Evolutionary conservation across 257 asterid genomes (phyloP).

Genomic region (Primulina tabacum): DNA sequence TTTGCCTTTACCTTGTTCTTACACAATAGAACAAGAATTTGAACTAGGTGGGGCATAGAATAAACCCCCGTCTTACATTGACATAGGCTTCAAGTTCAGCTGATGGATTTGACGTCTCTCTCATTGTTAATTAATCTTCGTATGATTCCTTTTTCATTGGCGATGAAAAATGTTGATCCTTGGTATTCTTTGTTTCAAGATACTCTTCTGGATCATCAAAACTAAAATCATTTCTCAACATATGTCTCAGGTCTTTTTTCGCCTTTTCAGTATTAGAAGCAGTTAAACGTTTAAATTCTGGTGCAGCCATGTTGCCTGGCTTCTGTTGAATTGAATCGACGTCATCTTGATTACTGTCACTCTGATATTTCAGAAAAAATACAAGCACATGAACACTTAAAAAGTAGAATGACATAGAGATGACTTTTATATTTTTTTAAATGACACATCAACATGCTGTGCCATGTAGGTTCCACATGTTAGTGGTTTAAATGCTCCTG

Average conservation of each 20-base stretch:
- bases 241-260: conserved; percentile 59
- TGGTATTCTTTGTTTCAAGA: conserved; percentile 39
- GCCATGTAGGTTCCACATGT: neutral
- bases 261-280: conserved; percentile 57
- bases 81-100: neutral
- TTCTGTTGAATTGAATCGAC: conserved; percentile 26
- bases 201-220: conserved; percentile 46
- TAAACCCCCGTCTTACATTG: conserved; percentile 25
- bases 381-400: neutral
- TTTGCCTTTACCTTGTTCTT: neutral
- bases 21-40: neutral
- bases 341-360: conserved; percentile 35
- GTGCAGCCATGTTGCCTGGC: conserved; percentile 21
- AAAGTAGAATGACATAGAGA: neutral
- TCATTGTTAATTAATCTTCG: conserved; percentile 62
- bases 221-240: conserved; percentile 38
- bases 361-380: conserved; percentile 26
- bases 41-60: neutral
- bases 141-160: neutral
- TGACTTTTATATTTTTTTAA: neutral
- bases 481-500: neutral
- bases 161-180: conserved; percentile 31
- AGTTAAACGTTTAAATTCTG: conserved; percentile 58
- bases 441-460: too few species aligned
- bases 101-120: conserved; percentile 39